Conservation (phyloP, 1,284 basidiomycete genomes). For the Paramarasmius palmivorus region DNA sequence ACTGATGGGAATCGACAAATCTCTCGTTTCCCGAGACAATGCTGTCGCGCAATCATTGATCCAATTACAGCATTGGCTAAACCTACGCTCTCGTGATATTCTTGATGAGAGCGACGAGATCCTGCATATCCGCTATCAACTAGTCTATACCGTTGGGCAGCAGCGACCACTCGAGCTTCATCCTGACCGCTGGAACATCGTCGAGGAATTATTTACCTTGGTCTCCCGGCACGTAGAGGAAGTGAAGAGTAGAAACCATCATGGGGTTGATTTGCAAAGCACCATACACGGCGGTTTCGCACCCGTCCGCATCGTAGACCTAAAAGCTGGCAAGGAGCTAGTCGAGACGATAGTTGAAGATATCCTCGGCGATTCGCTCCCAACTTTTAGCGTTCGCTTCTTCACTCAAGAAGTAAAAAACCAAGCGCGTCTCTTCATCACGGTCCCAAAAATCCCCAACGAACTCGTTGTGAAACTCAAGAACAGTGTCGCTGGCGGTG, state of each 20-base stretch:
- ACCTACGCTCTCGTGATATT: slow-evolving; percentile 10
- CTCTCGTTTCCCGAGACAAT: slow-evolving; percentile 9
- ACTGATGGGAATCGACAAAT: slow-evolving; percentile 40
- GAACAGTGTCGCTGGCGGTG: slow-evolving; percentile 6
- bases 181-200: slow-evolving; percentile 47
- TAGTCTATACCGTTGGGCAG: slow-evolving; percentile 30
- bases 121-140: slow-evolving; percentile 11
- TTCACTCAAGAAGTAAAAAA: not conserved
- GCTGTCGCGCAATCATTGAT: slow-evolving; percentile 10
- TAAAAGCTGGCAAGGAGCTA: slow-evolving; percentile 23
- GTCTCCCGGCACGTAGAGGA: slow-evolving; percentile 17
- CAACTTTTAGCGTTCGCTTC: not conserved
- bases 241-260: slow-evolving; percentile 16
- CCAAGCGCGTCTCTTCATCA: not conserved
- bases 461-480: slow-evolving; percentile 14
- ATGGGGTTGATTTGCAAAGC: slow-evolving; percentile 21
- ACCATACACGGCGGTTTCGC: slow-evolving; percentile 27
- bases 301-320: slow-evolving; percentile 31
- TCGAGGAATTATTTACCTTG: slow-evolving; percentile 38
- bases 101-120: slow-evolving; percentile 18
- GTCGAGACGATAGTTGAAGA: slow-evolving; percentile 15
- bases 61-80: slow-evolving; percentile 7
- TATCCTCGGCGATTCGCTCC: slow-evolving; percentile 2
- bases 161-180: slow-evolving; percentile 40
- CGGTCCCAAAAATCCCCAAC: not conserved